Evolutionary conservation across 139 green algal species (phyloP).

Genomic region (Haematococcus lacustris): DNA sequence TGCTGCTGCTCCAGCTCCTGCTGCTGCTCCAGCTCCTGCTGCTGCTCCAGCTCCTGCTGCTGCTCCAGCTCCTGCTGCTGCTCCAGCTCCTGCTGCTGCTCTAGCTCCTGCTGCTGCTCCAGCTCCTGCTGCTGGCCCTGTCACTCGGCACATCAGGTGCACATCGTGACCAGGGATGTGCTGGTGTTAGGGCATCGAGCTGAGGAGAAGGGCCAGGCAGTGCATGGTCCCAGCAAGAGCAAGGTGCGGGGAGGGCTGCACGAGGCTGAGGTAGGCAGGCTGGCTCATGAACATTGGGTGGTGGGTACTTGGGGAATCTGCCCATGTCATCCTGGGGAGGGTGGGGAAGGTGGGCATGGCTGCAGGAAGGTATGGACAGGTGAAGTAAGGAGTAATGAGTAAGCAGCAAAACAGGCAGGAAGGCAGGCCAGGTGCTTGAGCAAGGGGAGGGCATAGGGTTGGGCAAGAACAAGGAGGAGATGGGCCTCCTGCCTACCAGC

Average conservation of each 20-base stretch:
- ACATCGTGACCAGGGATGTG: conserved; percentile 78
- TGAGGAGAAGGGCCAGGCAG: conserved; percentile 31
- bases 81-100: too few relatives aligned
- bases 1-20: too few relatives aligned
- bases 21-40: too few relatives aligned
- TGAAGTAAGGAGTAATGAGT: too few relatives aligned
- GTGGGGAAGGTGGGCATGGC: not conserved
- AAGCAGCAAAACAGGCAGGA: too few relatives aligned
- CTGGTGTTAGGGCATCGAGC: conserved; percentile 46
- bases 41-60: too few relatives aligned
- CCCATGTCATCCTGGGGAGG: not conserved
- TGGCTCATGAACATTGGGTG: not conserved
- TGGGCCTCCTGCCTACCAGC: not conserved
- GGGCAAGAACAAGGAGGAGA: not conserved
- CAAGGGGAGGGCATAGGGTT: not conserved
- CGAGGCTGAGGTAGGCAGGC: conserved; percentile 1
- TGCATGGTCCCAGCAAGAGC: conserved; percentile 13
- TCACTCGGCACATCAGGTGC: conserved; percentile 40
- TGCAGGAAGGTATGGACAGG: too few relatives aligned
- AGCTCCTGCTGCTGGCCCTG: not conserved
- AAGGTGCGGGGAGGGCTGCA: not conserved
- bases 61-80: too few relatives aligned
- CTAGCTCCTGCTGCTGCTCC: too few relatives aligned
- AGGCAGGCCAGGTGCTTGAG: too few relatives aligned
- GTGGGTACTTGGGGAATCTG: not conserved